These are phyloP conservation scores for Populus hybrid DNA, from an alignment of 441 rosid genomes.

Conservation along the genomic window DNA sequence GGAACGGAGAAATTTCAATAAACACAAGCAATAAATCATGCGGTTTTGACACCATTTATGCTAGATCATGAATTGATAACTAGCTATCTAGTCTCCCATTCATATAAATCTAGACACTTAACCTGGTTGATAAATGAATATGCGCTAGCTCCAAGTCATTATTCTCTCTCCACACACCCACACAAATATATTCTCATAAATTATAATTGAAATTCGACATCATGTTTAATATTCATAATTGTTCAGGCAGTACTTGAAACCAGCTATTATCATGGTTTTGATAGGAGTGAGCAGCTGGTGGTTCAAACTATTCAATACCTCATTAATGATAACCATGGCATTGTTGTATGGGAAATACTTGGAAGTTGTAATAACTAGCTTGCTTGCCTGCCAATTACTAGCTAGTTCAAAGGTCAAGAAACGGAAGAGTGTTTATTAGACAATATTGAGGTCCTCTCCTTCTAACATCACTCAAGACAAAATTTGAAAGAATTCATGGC, in stretches of 20 bases:
- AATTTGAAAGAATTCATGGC: not conserved
- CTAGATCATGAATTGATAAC: too few species aligned
- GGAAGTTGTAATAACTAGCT: too few species aligned
- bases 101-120: too few species aligned
- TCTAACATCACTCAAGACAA: not conserved
- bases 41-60: too few species aligned
- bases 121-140: too few species aligned
- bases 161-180: not conserved
- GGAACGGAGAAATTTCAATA: too few species aligned
- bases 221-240: not conserved
- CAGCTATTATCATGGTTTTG: not conserved
- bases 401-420: not conserved
- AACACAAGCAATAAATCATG: too few species aligned
- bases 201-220: not conserved
- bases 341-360: too few species aligned
- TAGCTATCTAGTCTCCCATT: not conserved
- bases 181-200: not conserved
- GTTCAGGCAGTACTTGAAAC: not conserved
- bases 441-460: not conserved
- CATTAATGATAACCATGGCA: not conserved
- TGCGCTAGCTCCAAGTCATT: too few species aligned
- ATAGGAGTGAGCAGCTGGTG: not conserved
- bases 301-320: not conserved
- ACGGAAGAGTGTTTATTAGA: not conserved
- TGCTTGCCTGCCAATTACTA: too few species aligned